Conservation (phyloP, 78 protist species). For the Chrysochromulina parva region DNA sequence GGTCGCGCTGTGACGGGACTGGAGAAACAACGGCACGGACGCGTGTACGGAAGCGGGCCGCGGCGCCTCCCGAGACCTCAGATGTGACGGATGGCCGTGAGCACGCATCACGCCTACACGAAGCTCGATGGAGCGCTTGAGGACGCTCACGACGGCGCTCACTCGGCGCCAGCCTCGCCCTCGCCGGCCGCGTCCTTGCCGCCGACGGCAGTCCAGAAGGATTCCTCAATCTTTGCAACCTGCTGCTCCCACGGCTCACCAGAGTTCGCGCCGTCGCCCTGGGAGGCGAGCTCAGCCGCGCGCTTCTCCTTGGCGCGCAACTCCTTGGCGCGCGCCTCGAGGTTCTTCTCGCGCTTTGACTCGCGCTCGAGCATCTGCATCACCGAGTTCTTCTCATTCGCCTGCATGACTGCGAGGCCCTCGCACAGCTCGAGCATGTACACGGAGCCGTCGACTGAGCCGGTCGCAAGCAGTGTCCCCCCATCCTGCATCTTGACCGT, state of each 20-base stretch:
- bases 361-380: conserved; percentile 22
- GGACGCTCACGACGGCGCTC: no score
- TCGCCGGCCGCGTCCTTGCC: not conserved
- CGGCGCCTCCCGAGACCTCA: no score
- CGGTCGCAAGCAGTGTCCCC: conserved; percentile 65
- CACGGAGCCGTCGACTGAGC: conserved; percentile 67
- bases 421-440: conserved; percentile 63
- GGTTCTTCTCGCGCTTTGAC: conserved; percentile 65
- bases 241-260: not conserved
- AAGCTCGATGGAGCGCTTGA: no score
- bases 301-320: conserved; percentile 26
- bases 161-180: not conserved
- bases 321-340: conserved; percentile 65
- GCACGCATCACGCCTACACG: no score
- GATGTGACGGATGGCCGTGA: no score
- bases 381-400: conserved; percentile 61
- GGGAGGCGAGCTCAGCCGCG: not conserved
- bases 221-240: conserved; percentile 3
- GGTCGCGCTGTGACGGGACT: no score
- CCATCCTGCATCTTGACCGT: conserved; percentile 43
- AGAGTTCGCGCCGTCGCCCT: not conserved
- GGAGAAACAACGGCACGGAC: no score
- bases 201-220: not conserved
- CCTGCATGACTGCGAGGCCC: conserved; percentile 24
- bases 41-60: no score